A percentile compares a stretch with the other conserved stretches of the same genome.
phyloP scores from a whole-genome alignment of 78 protist genomes.

The Cavenderia fasciculata region DNA sequence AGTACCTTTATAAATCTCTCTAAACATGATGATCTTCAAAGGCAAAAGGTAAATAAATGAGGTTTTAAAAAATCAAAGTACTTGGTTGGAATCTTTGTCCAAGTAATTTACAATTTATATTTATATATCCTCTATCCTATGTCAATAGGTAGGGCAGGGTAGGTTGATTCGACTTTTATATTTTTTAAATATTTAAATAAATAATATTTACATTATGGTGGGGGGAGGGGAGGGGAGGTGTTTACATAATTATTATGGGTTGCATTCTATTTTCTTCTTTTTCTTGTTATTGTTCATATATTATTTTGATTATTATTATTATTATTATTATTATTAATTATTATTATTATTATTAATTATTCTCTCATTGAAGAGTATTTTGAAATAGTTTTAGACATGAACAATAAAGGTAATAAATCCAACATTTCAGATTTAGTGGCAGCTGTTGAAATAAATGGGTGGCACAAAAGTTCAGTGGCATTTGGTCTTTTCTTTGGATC shows the following conservation, averaged over 20 bases:
- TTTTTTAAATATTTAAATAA: too few relatives aligned
- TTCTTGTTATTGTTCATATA: not conserved
- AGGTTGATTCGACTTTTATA: too few relatives aligned
- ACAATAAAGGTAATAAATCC: conserved; percentile 46
- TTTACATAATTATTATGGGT: too few relatives aligned
- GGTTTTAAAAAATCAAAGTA: not conserved
- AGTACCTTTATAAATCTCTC: conserved; percentile 39
- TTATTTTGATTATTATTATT: too few relatives aligned
- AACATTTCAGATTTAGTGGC: conserved; percentile 58
- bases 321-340: not conserved
- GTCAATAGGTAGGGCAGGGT: too few relatives aligned
- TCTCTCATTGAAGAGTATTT: conserved; percentile 28
- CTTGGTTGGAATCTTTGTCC: too few relatives aligned
- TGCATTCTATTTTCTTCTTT: too few relatives aligned
- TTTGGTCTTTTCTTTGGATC: conserved; percentile 75
- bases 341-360: not conserved
- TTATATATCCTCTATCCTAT: too few relatives aligned
- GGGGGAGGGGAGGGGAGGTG: too few relatives aligned
- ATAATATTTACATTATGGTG: too few relatives aligned
- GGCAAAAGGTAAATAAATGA: not conserved
- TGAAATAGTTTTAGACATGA: conserved; percentile 67
- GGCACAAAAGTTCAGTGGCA: conserved; percentile 58
- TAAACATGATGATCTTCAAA: too few relatives aligned
- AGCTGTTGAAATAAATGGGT: conserved; percentile 68
- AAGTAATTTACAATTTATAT: too few relatives aligned